Percentiles rank a stretch among this genome's conserved stretches.
Conservation (phyloP, 176 grass and related monocot species). For the Pharus latifolius region DNA sequence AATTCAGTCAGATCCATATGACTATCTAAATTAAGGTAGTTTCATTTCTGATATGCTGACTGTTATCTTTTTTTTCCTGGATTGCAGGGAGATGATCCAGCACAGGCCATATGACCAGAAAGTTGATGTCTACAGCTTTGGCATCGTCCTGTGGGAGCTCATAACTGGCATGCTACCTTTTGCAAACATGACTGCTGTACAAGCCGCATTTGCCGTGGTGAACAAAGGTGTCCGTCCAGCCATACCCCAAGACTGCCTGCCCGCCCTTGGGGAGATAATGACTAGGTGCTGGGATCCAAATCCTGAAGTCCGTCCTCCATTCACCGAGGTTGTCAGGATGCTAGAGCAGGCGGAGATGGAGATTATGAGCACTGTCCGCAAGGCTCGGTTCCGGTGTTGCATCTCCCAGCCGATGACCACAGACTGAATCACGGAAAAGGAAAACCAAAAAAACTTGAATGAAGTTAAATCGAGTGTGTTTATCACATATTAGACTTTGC, state of each 20-base stretch:
- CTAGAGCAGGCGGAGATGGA: conserved; percentile 40
- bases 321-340: conserved; percentile 33
- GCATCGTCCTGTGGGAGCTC: conserved; percentile 39
- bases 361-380: conserved; percentile 37
- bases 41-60: background rate
- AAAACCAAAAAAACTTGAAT: background rate
- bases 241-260: conserved; percentile 36
- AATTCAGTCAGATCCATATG: background rate
- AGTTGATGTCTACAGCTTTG: conserved; percentile 46
- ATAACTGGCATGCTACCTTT: conserved; percentile 42
- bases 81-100: conserved; percentile 43
- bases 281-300: conserved; percentile 44
- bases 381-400: conserved; percentile 44
- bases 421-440: conserved; percentile 14
- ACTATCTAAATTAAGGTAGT: background rate
- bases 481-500: conserved; percentile 12
- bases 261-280: conserved; percentile 33
- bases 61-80: background rate
- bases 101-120: conserved; percentile 45
- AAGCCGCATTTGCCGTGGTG: conserved; percentile 38
- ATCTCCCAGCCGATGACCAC: conserved; percentile 42
- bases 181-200: conserved; percentile 35
- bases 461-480: conserved; percentile 29
- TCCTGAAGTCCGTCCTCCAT: conserved; percentile 30
- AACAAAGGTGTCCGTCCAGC: conserved; percentile 37